Base-by-base conservation (phyloP, 345 rosid species). In the Eucalyptus marginata region DNA sequence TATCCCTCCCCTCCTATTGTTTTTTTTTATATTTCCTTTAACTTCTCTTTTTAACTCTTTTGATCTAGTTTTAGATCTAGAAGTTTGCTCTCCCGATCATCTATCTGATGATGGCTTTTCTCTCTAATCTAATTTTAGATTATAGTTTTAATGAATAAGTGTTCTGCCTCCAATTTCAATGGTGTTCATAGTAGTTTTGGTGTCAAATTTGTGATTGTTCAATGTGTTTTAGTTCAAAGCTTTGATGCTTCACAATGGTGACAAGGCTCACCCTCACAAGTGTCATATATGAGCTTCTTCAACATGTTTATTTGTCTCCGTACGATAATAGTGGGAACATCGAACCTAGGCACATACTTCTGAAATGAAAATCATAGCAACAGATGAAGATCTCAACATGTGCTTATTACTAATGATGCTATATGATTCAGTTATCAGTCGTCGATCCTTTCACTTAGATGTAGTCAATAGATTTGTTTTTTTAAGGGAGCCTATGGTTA, bases 381-480 rank as follows among this genome's bases (percentile, higher is more conserved):
- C 4, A 7, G 3, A 56, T 56, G 27, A 56, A 56, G 13, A 56
- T 56, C 62, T 56, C 4, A 1, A 56, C 29, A 56, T 56, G 29
- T 56, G 62, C 27, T 56, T 56, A 56, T 56, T 24, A 4, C 29
- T 56, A 56, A 56, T 24, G 8, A 56, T 56, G 29, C 3, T 56
- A 1, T 24, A 27, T 56, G 29, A 24, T 56, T 56, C 0, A 1
- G 13, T 24, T 6, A 56, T 56, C 6, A 10, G 1, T 10, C 29
- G 5, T 24, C 3, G 0, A 56, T 56, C 29, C 6, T 56, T 24
- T 56, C 13, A 24, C 62, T 56, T 56, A 24, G 29, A 56, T 56
- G 29, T 10, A 56, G 3, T 56, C 29, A 24, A 24, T 24, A 24
- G 6, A 56, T 56, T 24, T 56, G 6, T 10, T 56, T 24, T 24